Evolutionary conservation across 2,329 filamentous ascomycete genomes (phyloP), one percentile per base, ranked within the genome.

Genomic region (Thelonectria blattea): DNA sequence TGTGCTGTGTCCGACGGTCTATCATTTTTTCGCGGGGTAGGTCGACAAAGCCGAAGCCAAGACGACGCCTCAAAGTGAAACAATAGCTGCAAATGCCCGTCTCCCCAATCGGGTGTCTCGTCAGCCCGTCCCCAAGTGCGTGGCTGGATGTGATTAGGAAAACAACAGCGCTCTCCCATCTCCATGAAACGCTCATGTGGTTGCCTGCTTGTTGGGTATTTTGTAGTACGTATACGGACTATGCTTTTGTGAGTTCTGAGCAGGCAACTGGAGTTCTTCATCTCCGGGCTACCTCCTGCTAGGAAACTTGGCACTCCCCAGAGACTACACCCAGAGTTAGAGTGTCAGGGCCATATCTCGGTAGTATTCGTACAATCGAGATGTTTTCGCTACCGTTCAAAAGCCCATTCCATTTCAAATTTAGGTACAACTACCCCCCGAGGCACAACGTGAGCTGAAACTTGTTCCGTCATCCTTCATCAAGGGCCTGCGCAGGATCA

Each of bases 121-220:
- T 20, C 41, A 14, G 30, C 30, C 10, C 30, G 52, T 32, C 18
- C 18, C 27, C 6, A 37, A 37, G 20, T 46, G 52, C 30, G 52
- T 54, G 52, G 52, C 20, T 39, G 24, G 52, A 46, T 54, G 32
- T 54, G 34, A 46, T 45, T 46, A 54, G 42, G 45, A 47, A 30
- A 54, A 37, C 12, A 14, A 37, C 12, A 37, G 27, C 27, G 27
- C 27, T 30, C 27, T 30, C 9, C 27, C 34, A 11, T 37, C 34
- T 37, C 34, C 8, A 37, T 15, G 34, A 37, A 37, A 37, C 34
- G 34, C 15, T 37, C 34, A 37, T 37, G 10, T 37, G 34, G 34
- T 14, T 37, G 34, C 11, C 34, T 37, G 34, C 34, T 37, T 37
- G 12, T 37, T 37, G 34, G 34, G n/a, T n/a, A n/a, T n/a, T n/a